These are phyloP conservation scores for Colletotrichum gigasporum DNA, from an alignment of 2,329 filamentous ascomycete genomes.

Conservation along the genomic window DNA sequence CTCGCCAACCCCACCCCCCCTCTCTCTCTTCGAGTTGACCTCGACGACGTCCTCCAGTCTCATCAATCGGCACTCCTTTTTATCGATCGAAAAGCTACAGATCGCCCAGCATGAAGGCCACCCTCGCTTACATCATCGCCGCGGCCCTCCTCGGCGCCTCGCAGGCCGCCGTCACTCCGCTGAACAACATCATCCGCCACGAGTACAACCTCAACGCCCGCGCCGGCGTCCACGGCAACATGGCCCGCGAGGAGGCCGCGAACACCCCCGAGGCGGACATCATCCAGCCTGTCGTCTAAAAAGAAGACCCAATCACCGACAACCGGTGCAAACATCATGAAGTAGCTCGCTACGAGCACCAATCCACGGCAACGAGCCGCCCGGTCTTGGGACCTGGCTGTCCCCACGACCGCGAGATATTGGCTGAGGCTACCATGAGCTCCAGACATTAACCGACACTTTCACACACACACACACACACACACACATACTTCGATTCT, in stretches of 20 bases:
- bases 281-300: constrained; percentile 11
- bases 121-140: constrained; percentile 15
- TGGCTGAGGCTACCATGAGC: too few relatives aligned
- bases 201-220: constrained; percentile 31
- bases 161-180: constrained; percentile 21
- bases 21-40: constrained; percentile 1
- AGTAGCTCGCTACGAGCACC: background rate
- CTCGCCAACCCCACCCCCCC: too few relatives aligned
- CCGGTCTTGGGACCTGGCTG: too few relatives aligned
- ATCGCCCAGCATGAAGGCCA: constrained; percentile 15
- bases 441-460: too few relatives aligned
- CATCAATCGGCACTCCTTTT: too few relatives aligned
- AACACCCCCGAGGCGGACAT: background rate
- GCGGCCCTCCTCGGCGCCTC: constrained; percentile 21
- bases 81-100: too few relatives aligned
- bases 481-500: constrained; percentile 6
- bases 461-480: background rate
- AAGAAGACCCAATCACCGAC: background rate
- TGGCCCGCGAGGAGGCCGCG: background rate
- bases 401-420: too few relatives aligned
- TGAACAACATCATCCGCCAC: constrained; percentile 30
- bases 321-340: background rate
- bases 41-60: too few relatives aligned
- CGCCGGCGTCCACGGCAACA: constrained; percentile 19
- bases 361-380: too few relatives aligned